These are phyloP conservation scores for Trichosporon inkin DNA, from an alignment of 1,284 basidiomycete species.

Conservation along the genomic window DNA sequence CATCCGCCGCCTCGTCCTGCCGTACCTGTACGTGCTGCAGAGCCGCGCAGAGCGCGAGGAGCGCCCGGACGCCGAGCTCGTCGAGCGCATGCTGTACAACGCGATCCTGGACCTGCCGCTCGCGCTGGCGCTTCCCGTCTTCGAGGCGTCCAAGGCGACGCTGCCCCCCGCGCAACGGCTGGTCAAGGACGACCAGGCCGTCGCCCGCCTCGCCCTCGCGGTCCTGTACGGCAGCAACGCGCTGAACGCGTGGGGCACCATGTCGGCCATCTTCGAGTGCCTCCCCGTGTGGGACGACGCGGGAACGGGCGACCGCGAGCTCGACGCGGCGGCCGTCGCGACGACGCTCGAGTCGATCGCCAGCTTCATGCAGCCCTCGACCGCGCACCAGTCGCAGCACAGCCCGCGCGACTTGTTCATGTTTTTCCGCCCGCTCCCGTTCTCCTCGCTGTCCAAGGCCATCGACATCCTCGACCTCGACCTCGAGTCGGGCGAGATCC, in stretches of 20 bases:
- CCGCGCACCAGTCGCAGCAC: slow-evolving; percentile 56
- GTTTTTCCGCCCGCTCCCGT: slow-evolving; percentile 74
- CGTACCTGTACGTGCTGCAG: slow-evolving; percentile 85
- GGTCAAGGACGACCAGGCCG: slow-evolving; percentile 73
- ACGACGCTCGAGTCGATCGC: slow-evolving; percentile 75
- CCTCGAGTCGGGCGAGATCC: slow-evolving; percentile 84
- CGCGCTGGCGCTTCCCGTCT: slow-evolving; percentile 65
- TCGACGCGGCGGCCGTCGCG: slow-evolving; percentile 66
- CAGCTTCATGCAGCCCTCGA: slow-evolving; percentile 70
- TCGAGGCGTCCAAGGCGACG: slow-evolving; percentile 85
- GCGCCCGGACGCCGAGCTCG: slow-evolving; percentile 60
- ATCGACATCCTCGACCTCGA: slow-evolving; percentile 88
- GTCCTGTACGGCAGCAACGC: slow-evolving; percentile 78
- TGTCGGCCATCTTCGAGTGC: slow-evolving; percentile 89
- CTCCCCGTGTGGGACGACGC: slow-evolving; percentile 78
- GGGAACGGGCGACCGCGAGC: slow-evolving; percentile 54
- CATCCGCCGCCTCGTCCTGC: slow-evolving; percentile 72
- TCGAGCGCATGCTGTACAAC: slow-evolving; percentile 60
- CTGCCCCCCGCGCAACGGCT: slow-evolving; percentile 64
- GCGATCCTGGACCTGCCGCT: slow-evolving; percentile 68
- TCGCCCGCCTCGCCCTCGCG: slow-evolving; percentile 77
- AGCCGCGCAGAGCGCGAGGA: slow-evolving; percentile 74
- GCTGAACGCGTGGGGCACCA: slow-evolving; percentile 68
- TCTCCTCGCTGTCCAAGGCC: slow-evolving; percentile 67
- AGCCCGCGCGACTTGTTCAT: slow-evolving; percentile 66